These are phyloP conservation scores for Agrostemma githago DNA, from an alignment of 148 eudicot species.

Conservation along the genomic window DNA sequence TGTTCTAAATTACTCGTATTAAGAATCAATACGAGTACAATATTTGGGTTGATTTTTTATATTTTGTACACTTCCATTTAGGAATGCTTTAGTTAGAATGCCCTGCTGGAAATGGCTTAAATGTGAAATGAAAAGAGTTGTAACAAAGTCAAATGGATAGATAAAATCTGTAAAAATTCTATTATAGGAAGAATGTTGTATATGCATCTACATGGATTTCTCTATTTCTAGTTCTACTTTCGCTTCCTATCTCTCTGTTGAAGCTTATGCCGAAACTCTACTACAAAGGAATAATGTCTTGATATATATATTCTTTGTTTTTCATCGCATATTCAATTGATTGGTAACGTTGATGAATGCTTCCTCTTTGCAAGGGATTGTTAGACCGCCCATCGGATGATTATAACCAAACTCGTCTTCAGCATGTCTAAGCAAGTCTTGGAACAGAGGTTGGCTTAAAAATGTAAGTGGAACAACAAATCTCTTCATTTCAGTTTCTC, in stretches of 20 bases:
- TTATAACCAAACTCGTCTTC: slow-evolving; percentile 55
- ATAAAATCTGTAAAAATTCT: background rate
- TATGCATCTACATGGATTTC: background rate
- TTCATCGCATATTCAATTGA: slow-evolving; percentile 5
- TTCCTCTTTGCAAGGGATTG: slow-evolving; percentile 45
- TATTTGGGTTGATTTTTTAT: too few relatives aligned
- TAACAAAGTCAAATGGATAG: background rate
- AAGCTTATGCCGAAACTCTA: slow-evolving; percentile 10
- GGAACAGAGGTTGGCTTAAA: slow-evolving; percentile 50
- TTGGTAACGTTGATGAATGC: slow-evolving; percentile 22
- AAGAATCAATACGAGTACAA: too few relatives aligned
- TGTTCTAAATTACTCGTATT: too few relatives aligned
- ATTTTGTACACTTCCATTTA: too few relatives aligned
- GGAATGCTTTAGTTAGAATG: too few relatives aligned
- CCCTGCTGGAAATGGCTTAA: too few relatives aligned
- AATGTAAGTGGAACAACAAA: slow-evolving; percentile 45
- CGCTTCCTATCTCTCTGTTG: background rate
- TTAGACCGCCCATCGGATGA: slow-evolving; percentile 52
- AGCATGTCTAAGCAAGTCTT: slow-evolving; percentile 34
- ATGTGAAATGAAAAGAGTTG: too few relatives aligned
- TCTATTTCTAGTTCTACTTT: background rate
- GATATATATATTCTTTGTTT: background rate
- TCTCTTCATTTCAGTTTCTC: slow-evolving; percentile 37
- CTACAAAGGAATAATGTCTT: background rate
- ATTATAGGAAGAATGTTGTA: background rate